Conservation (phyloP, 371 early-diverging fungal species). For the Nosema granulosis region DNA sequence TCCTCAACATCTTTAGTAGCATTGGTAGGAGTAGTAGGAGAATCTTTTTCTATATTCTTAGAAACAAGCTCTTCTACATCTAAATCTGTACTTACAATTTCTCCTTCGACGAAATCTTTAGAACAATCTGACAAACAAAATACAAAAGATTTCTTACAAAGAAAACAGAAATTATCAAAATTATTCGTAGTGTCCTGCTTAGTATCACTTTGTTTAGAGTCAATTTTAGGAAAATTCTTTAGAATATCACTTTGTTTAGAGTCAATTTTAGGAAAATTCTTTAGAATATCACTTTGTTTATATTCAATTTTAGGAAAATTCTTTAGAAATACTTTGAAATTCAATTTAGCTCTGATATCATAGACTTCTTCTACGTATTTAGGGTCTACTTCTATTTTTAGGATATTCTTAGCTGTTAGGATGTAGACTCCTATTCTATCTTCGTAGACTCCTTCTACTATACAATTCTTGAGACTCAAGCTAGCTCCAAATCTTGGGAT, state of each 20-base stretch:
- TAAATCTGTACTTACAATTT: not conserved
- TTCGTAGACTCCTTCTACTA: slow-evolving; percentile 35
- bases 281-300: slow-evolving; percentile 13
- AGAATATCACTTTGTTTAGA: not conserved
- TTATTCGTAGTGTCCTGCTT: not conserved
- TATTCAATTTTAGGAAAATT: slow-evolving; percentile 38
- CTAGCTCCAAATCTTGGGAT: slow-evolving; percentile 43
- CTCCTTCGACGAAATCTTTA: slow-evolving; percentile 7
- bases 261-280: slow-evolving; percentile 41
- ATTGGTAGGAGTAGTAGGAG: not conserved
- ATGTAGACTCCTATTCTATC: slow-evolving; percentile 16
- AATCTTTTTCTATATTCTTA: not conserved
- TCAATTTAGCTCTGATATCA: slow-evolving; percentile 40
- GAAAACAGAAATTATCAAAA: slow-evolving; percentile 37
- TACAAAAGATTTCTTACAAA: slow-evolving; percentile 39
- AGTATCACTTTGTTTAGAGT: not conserved
- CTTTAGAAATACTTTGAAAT: slow-evolving; percentile 48
- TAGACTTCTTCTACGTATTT: slow-evolving; percentile 36
- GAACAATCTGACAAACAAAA: slow-evolving; percentile 34
- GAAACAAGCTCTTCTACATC: not conserved
- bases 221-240: not conserved
- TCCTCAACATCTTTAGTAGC: not conserved
- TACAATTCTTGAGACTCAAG: slow-evolving; percentile 33
- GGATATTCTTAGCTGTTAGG: slow-evolving; percentile 6
- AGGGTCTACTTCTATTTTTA: slow-evolving; percentile 15